Evolutionary conservation across 768 basidiomycete genomes (phyloP).

Genomic region (Suillus bovinus): DNA sequence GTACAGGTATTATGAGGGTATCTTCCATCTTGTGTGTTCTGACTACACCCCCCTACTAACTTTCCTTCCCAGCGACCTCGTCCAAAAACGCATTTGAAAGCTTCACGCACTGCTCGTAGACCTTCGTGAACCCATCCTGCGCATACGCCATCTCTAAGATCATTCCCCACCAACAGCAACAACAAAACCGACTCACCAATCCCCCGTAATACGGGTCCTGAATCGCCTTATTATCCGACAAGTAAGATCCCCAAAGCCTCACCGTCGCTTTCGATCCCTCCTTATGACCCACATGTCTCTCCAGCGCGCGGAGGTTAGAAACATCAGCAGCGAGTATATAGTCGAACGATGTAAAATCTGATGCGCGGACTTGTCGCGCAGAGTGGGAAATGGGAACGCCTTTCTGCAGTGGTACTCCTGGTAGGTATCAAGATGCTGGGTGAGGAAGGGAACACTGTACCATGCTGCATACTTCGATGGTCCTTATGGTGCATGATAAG

Average conservation of each 20-base stretch:
- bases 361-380: slow-evolving; percentile 61
- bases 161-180: background rate
- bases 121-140: slow-evolving; percentile 71
- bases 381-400: slow-evolving; percentile 66
- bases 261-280: slow-evolving; percentile 56
- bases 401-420: slow-evolving; percentile 46
- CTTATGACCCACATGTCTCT: slow-evolving; percentile 16
- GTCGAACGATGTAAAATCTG: slow-evolving; percentile 76
- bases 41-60: too few species aligned
- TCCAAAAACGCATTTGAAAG: slow-evolving; percentile 84
- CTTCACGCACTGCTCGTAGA: slow-evolving; percentile 73
- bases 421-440: background rate
- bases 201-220: slow-evolving; percentile 86
- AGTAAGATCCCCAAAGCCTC: slow-evolving; percentile 79
- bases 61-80: slow-evolving; percentile 43
- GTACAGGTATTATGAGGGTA: background rate
- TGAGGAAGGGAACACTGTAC: slow-evolving; percentile 36
- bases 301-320: slow-evolving; percentile 66
- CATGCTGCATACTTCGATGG: slow-evolving; percentile 69
- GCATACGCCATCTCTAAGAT: slow-evolving; percentile 1
- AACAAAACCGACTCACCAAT: slow-evolving; percentile 43
- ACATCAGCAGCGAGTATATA: slow-evolving; percentile 87
- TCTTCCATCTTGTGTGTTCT: background rate
- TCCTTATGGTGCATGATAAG: slow-evolving; percentile 42
- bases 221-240: slow-evolving; percentile 63